Base-by-base conservation (phyloP, 2,329 filamentous ascomycete genomes). In the Aspergillus terreus region DNA sequence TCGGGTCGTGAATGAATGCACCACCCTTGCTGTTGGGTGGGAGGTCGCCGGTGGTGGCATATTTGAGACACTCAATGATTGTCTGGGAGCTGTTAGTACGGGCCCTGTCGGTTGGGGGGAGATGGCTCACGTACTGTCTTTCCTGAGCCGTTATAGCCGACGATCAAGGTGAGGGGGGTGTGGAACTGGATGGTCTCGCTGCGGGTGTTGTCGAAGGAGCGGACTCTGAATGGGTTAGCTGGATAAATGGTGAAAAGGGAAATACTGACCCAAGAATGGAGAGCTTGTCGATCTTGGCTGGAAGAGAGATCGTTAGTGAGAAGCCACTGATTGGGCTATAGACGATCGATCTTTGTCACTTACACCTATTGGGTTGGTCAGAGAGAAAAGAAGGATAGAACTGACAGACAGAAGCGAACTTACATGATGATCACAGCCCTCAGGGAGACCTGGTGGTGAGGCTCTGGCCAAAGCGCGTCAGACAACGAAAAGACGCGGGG, bases 41-140 rank as follows among this genome's bases (percentile, higher is more conserved):
- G 44, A 95, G 82, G 64, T 95, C 88, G 51, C 94, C 95, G 6
- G 92, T 96, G 15, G 95, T 96, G 47, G 90, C 92, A 84, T 96
- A 99, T 69, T 96, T 96, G 65, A 99, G 87, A 69, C 91, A 95
- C 72, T 99, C 94, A 72, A 99, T 99, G 67, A 99, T 96, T 52
- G 94, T 97, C 77, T 82, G 50, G 32, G 50, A 6, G 15, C 19
- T 33, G 33, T 32, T 10, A 44, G 49, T 47, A 66, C 7, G 4
- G n/a, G 6, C 11, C 11, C 9, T 14, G 10, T 6, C 10, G 14
- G 12, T 12, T 23, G 36, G 32, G 4, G 12, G 3, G 12, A n/a
- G 17, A 23, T 21, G 25, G 51, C 11, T 36, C 30, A 40, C 36
- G 33, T 73, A 82, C 80, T 9, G 94, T 99, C 76, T 99, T 99